Evolutionary conservation across 2,329 filamentous ascomycete species (phyloP).

Genomic region (Bipolaris oryzae): DNA sequence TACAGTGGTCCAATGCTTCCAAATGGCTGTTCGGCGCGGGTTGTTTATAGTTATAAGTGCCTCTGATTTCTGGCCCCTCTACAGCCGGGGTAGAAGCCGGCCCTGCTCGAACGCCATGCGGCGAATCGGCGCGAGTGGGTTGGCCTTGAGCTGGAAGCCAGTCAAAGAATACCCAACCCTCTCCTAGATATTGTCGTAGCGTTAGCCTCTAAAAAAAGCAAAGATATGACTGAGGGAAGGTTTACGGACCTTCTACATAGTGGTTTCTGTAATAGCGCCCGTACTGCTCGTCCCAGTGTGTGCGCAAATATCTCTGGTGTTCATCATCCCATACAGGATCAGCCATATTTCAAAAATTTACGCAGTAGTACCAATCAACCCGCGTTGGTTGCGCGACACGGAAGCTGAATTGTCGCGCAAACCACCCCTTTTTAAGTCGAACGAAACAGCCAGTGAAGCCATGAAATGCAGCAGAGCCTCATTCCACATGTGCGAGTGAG

Average conservation of each 20-base stretch:
- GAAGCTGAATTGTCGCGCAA: neutral
- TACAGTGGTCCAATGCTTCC: neutral
- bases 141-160: neutral
- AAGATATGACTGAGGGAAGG: too few species aligned
- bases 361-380: neutral
- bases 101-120: neutral
- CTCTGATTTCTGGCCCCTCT: neutral
- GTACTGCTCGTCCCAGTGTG: neutral
- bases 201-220: neutral
- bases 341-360: neutral
- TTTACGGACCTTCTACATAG: neutral
- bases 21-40: neutral
- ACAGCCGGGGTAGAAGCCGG: neutral
- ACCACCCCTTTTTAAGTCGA: neutral
- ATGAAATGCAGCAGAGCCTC: slow-evolving; percentile 1
- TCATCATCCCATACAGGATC: neutral
- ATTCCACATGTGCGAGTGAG: neutral
- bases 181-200: neutral
- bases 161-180: neutral
- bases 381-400: neutral
- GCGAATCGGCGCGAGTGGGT: neutral
- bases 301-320: neutral
- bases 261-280: neutral
- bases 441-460: neutral
- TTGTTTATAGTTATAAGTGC: neutral